These are phyloP conservation scores for Gomphus sp. DNA, from an alignment of 1,284 basidiomycete species.

Conservation along the genomic window DNA sequence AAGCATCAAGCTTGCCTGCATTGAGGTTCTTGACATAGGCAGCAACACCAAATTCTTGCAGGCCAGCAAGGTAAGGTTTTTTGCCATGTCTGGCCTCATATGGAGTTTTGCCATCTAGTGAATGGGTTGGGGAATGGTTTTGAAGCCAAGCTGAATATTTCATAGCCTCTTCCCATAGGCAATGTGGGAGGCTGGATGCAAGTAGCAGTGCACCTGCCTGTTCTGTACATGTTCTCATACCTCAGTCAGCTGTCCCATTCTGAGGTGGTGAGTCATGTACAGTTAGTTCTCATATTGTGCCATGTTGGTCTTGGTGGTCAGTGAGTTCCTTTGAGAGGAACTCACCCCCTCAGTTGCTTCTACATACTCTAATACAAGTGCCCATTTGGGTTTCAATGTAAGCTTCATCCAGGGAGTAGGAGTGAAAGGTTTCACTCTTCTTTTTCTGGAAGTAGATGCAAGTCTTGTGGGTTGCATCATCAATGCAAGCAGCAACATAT, in stretches of 20 bases:
- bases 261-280: constrained; percentile 23
- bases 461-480: constrained; percentile 15
- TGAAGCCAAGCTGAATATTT: constrained; percentile 22
- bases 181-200: constrained; percentile 20
- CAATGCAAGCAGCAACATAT: constrained; percentile 10
- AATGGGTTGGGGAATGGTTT: constrained; percentile 22
- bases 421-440: constrained; percentile 22
- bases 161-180: constrained; percentile 9
- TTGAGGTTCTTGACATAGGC: constrained; percentile 15
- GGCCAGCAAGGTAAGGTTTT: constrained; percentile 23
- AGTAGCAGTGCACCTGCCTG: constrained; percentile 12
- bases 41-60: constrained; percentile 25
- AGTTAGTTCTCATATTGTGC: constrained; percentile 23
- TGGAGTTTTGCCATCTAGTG: constrained; percentile 23
- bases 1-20: constrained; percentile 16
- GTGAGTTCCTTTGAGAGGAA: no score
- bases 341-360: constrained; percentile 15
- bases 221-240: constrained; percentile 22
- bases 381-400: constrained; percentile 18
- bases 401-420: constrained; percentile 19
- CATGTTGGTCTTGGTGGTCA: constrained; percentile 16
- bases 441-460: constrained; percentile 16
- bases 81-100: constrained; percentile 18
- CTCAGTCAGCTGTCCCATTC: constrained; percentile 17
- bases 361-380: constrained; percentile 17